Base-by-base conservation (phyloP, 2,329 filamentous ascomycete genomes). In the Colletotrichum spinosum region DNA sequence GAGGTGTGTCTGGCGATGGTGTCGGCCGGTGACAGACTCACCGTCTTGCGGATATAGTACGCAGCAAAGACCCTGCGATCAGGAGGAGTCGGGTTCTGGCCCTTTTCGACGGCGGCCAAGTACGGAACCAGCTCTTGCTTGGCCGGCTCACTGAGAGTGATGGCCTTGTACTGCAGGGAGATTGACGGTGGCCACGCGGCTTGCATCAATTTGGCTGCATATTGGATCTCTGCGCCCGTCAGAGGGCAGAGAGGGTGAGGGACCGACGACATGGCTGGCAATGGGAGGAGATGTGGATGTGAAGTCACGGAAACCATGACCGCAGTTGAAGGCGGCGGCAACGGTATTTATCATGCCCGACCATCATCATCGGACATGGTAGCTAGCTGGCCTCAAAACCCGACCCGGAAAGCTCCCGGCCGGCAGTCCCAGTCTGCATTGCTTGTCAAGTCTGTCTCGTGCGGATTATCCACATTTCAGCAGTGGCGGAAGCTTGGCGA, bases 31-130 rank as follows among this genome's bases (percentile, higher is more conserved):
- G 25, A 25, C 1, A 25, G 44, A 70, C 84, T 73, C 74, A 88
- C 87, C 7, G 88, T 90, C 68, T 86, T 85, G 65, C 80, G 78
- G 48, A 89, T 79, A 67, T 88, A 88, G 73, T 88, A 90, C 13
- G 85, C 81, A 8, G 88, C 75, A 65, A 86, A 87, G 2, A 80
- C 83, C 67, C 80, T 83, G 25, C 87, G 78, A 41, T 81, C 79
- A 8, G 79, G 78, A 3, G 78, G 73, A 11, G 75, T 58, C 2
- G 52, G 53, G 13, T 46, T 53, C 57, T 73, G 69, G 2, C 80
- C 81, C 11, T 73, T 75, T 60, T 82, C 79, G 70, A 85, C 81
- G 10, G 83, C 83, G 15, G 79, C 78, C 41, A 88, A 73, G 70
- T 84, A 88, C 2, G 79, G 80, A 25, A 83, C 69, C 8, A 86